phyloP scores from a whole-genome alignment of 2,329 filamentous ascomycete genomes.

The Claviceps sp. region DNA sequence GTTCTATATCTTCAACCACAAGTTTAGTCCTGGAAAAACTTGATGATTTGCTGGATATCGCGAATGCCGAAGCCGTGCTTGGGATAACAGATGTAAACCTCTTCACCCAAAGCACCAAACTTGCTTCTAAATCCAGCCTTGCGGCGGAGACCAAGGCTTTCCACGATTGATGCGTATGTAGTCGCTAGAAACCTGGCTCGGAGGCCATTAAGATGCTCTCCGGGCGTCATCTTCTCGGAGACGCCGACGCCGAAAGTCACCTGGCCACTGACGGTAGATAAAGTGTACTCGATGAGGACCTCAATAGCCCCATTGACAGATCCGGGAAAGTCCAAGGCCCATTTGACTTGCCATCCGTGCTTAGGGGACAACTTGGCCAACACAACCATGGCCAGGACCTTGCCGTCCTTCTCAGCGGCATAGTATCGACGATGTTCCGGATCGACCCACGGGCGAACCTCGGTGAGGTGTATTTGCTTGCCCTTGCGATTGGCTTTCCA shows the following conservation, averaged over 20 bases:
- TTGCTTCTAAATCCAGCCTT: conserved; percentile 89
- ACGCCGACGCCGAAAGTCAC: conserved; percentile 86
- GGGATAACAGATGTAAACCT: conserved; percentile 82
- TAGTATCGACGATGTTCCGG: conserved; percentile 74
- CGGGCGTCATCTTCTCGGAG: conserved; percentile 57
- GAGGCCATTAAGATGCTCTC: conserved; percentile 68
- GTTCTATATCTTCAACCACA: not conserved
- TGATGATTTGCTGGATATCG: conserved; percentile 73
- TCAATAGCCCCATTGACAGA: conserved; percentile 83
- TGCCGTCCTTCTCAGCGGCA: conserved; percentile 61
- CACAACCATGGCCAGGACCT: conserved; percentile 64
- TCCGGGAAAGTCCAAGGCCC: conserved; percentile 83
- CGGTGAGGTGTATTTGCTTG: conserved; percentile 75
- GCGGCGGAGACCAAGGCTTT: conserved; percentile 66
- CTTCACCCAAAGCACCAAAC: conserved; percentile 72
- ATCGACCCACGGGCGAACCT: conserved; percentile 82
- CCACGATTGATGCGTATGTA: conserved; percentile 71
- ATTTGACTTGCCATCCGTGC: conserved; percentile 90
- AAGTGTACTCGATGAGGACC: conserved; percentile 59
- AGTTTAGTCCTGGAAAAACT: conserved; percentile 65
- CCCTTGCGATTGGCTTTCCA: conserved; percentile 75
- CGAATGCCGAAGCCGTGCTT: conserved; percentile 70
- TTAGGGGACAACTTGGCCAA: conserved; percentile 67
- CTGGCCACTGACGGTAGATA: conserved; percentile 35
- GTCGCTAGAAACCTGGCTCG: conserved; percentile 69